phyloP scores from a whole-genome alignment of 2,329 filamentous ascomycete genomes.

The Didymella exigua region DNA sequence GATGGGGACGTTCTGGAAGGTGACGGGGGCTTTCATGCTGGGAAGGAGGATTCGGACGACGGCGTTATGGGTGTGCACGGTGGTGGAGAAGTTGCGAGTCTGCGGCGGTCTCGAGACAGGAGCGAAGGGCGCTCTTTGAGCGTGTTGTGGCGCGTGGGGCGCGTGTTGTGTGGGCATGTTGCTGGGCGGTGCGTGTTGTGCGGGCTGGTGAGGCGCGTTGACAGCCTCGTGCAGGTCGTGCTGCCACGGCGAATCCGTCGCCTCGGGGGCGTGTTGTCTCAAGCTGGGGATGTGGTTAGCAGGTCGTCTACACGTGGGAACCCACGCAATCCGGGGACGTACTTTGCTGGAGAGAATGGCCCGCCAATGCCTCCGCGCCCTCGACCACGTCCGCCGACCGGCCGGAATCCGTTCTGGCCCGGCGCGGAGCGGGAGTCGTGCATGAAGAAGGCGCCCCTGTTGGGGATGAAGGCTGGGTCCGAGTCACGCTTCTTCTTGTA shows the following conservation, averaged over 20 bases:
- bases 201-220: constrained; percentile 46
- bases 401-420: constrained; percentile 76
- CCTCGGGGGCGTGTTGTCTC: constrained; percentile 51
- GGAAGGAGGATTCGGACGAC: constrained; percentile 83
- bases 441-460: constrained; percentile 94
- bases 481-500: constrained; percentile 86
- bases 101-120: constrained; percentile 42
- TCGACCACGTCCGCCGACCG: constrained; percentile 65
- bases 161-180: constrained; percentile 25
- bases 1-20: constrained; percentile 77
- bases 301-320: background rate
- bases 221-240: constrained; percentile 89
- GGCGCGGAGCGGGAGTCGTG: constrained; percentile 87
- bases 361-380: constrained; percentile 60
- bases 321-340: constrained; percentile 46
- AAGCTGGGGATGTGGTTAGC: constrained; percentile 48
- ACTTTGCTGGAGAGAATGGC: constrained; percentile 65
- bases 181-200: constrained; percentile 20
- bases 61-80: constrained; percentile 81
- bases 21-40: constrained; percentile 71
- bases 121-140: constrained; percentile 27
- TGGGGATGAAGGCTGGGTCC: constrained; percentile 92
- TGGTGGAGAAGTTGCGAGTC: constrained; percentile 70
- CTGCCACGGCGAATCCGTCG: constrained; percentile 79
- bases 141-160: constrained; percentile 24